Base-by-base conservation (phyloP, 164 flowering plant genomes). In the Euptelea pleiosperma region DNA sequence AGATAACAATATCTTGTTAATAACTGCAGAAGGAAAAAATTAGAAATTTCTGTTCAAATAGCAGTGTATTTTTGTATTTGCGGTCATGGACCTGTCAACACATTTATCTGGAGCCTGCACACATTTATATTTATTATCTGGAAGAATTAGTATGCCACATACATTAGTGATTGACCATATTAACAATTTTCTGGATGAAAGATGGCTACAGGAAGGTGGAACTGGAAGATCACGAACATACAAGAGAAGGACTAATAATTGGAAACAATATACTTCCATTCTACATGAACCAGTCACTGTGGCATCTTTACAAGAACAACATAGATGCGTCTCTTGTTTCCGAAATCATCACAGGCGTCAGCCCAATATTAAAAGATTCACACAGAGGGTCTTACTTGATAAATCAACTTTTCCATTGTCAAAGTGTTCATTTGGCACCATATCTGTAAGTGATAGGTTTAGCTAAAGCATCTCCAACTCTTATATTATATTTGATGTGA, bases 391-490 rank as follows among this genome's bases (percentile, higher is more conserved):
- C 46, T 76, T 83, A 57, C 51, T 41, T 48, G 85, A 83, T 63
- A 84, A 73, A 55, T 82, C 86, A 24, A 18, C 69, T 25, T 77
- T 75, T 58, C 65, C 54, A 36, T 68, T 81, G 36, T 52, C 68
- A 5, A 78, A 45, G 71, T 58, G 26, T 26, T 35, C 56, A 21
- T 57, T 54, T 44, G 53, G 51, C 58, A 55, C 59, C 47, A 41
- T 61, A 46, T 49, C 55, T 68, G 96, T 85, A 71, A 78, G 91
- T 58, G 53, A 37, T 52, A 37, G 36, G 5, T n/a, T 7, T 39
- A 37, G 14, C n/a, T 25, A 55, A 55, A 30, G 29, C 36, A 7
- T 30, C 22, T 1, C 26, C 14, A 7, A 18, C 2, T 22, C 28
- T 50, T 0, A 37, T 22, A 15, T 36, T 45, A 18, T 59, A 5